Evolutionary conservation across 1,284 basidiomycete genomes (phyloP).

Genomic region (Apiotrichum montevideense): DNA sequence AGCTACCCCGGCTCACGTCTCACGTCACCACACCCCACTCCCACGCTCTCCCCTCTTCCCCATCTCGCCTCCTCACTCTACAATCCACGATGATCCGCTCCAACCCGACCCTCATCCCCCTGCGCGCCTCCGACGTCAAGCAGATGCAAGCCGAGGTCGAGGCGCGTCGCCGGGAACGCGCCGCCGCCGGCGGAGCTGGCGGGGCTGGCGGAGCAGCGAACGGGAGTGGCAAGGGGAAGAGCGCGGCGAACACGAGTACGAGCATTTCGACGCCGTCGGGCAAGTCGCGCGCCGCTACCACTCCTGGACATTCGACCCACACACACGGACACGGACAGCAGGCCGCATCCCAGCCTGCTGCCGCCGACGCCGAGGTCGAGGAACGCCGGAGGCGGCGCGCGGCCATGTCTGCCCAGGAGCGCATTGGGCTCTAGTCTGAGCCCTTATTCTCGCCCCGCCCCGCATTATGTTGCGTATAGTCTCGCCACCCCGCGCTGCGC

Average conservation of each 20-base stretch:
- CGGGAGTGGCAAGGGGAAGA: background rate
- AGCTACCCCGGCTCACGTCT: too few species aligned
- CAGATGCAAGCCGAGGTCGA: constrained; percentile 39
- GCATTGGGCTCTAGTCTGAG: constrained; percentile 8
- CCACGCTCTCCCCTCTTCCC: too few species aligned
- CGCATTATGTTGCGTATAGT: too few species aligned
- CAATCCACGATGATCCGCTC: constrained; percentile 36
- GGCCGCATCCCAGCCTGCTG: constrained; percentile 7
- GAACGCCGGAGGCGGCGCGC: constrained; percentile 7
- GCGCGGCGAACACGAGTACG: background rate
- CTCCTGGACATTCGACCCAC: background rate
- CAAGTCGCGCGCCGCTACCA: too few species aligned
- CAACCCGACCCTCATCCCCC: constrained; percentile 41
- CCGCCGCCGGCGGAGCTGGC: background rate
- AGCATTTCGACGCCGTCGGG: too few species aligned
- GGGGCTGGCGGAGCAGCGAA: background rate
- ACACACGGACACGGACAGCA: background rate
- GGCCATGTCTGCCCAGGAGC: constrained; percentile 9
- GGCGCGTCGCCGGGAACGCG: constrained; percentile 21
- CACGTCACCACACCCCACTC: background rate
- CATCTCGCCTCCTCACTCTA: too few species aligned
- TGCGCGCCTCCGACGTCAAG: constrained; percentile 39
- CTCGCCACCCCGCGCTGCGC: too few species aligned
- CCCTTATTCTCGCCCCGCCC: too few species aligned
- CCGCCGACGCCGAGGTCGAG: constrained; percentile 5